A percentile compares a stretch with the other conserved stretches of the same genome.
These are phyloP conservation scores for Parietichytrium sp. DNA, from an alignment of 108 stramenopile genomes.

Conservation along the genomic window DNA sequence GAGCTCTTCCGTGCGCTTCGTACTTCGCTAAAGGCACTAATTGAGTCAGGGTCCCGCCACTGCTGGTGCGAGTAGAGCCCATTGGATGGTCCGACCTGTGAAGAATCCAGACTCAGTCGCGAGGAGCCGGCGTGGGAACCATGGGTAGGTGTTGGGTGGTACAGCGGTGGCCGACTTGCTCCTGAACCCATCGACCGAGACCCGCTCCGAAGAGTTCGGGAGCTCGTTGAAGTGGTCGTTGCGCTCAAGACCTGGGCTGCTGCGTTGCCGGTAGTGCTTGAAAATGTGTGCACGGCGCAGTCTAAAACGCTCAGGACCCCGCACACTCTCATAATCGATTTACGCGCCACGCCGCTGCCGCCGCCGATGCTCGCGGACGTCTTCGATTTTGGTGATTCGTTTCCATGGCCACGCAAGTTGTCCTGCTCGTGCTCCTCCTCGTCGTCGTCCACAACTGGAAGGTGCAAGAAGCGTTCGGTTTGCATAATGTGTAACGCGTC, in stretches of 20 bases:
- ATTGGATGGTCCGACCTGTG: too few species aligned
- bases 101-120: neutral
- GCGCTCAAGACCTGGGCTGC: slow-evolving; percentile 14
- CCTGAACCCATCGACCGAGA: too few species aligned
- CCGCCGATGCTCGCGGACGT: too few species aligned
- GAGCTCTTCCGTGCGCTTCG: slow-evolving; percentile 24
- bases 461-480: slow-evolving; percentile 34
- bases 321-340: slow-evolving; percentile 1
- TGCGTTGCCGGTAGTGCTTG: slow-evolving; percentile 1
- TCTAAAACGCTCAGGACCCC: slow-evolving; percentile 23
- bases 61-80: slow-evolving; percentile 29
- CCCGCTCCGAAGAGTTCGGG: too few species aligned
- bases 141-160: slow-evolving; percentile 7
- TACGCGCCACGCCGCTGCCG: too few species aligned
- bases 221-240: neutral
- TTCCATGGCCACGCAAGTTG: neutral
- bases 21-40: slow-evolving; percentile 32
- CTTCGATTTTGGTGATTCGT: neutral
- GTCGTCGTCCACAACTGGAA: slow-evolving; percentile 38
- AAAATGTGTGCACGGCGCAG: slow-evolving; percentile 15
- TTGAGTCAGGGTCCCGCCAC: slow-evolving; percentile 39
- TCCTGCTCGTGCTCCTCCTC: neutral
- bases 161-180: too few species aligned
- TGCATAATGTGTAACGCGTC: slow-evolving; percentile 41
- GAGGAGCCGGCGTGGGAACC: slow-evolving; percentile 26